A percentile compares a stretch with the other conserved stretches of the same genome.
phyloP scores from a whole-genome alignment of 2,329 filamentous ascomycete species.

The Stachybotrys chlorohalonatus region DNA sequence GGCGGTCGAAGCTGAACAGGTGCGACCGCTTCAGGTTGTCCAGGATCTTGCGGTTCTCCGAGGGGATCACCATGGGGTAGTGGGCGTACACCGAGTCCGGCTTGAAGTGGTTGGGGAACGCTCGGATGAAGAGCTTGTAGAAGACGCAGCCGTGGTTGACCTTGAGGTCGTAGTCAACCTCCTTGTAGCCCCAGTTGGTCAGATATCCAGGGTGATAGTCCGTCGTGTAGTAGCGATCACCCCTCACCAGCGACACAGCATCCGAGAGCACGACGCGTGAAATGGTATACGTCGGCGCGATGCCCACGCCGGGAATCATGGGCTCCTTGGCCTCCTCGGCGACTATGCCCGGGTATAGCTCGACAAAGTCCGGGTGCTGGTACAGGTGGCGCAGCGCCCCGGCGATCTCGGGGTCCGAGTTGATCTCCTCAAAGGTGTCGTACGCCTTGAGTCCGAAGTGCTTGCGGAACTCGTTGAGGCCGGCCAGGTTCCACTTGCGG shows the following conservation, averaged over 20 bases:
- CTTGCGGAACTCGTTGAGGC: slow-evolving; percentile 77
- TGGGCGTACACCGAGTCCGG: slow-evolving; percentile 73
- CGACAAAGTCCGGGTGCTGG: slow-evolving; percentile 70
- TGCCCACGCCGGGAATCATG: slow-evolving; percentile 65
- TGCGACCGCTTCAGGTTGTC: slow-evolving; percentile 56
- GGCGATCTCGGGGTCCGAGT: slow-evolving; percentile 63
- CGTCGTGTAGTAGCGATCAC: slow-evolving; percentile 70
- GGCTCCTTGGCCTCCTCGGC: slow-evolving; percentile 67
- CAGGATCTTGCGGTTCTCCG: slow-evolving; percentile 64
- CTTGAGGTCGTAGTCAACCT: slow-evolving; percentile 62
- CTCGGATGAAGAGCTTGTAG: slow-evolving; percentile 73
- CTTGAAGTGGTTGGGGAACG: slow-evolving; percentile 74
- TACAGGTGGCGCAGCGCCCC: slow-evolving; percentile 59
- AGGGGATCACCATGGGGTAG: slow-evolving; percentile 62
- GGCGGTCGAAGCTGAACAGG: slow-evolving; percentile 61
- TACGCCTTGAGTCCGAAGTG: slow-evolving; percentile 72
- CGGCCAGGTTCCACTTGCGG: slow-evolving; percentile 66
- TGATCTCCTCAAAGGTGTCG: slow-evolving; percentile 75
- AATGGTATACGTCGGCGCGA: slow-evolving; percentile 67
- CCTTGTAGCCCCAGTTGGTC: slow-evolving; percentile 78
- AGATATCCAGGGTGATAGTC: slow-evolving; percentile 67
- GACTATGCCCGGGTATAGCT: slow-evolving; percentile 72
- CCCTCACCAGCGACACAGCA: slow-evolving; percentile 68
- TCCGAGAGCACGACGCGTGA: slow-evolving; percentile 70
- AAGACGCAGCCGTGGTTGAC: slow-evolving; percentile 77